Evolutionary conservation across 2,329 filamentous ascomycete genomes (phyloP), one percentile per base, ranked within the genome.

Genomic region (Chaetoscypha palmicola): DNA sequence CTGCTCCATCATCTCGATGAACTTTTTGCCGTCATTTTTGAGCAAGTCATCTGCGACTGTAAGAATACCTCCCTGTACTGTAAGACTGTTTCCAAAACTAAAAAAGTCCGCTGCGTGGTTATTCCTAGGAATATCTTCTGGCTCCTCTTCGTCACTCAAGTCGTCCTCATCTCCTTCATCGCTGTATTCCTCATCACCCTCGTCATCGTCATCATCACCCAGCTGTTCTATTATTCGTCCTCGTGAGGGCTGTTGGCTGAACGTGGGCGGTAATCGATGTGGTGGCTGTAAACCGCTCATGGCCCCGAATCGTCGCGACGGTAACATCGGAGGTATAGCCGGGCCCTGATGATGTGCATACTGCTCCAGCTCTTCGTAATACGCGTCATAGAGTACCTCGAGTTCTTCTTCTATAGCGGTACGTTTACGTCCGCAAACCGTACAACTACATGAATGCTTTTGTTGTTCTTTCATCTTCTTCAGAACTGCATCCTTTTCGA

Each of bases 1-100:
- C 69, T 97, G 91, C 66, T 98, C 92, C 92, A 98, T 98, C 92
- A 98, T 98, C 65, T 98, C 92, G 67, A 98, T 98, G 70, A 98
- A 98, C 62, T 95, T 94, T 67, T 94, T 95, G 60, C 92, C 92
- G 66, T 98, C 92, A 67, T 98, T 98, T 67, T 97, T 97, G 52
- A 98, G 77, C 54, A 98, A 75, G 68, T 98, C 92, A 72, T 98
- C 92, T 65, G 92, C 92, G 62, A 98, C 92, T 55, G 92, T 98
- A 64, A 98, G 81, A 67, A 98, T 96, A 63, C 92, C 94, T 72
- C 92, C 79, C 69, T 97, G 92, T 58, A 97, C 92, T 60, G 91
- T 94, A 53, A 98, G 74, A 71, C 90, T 96, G 64, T 94, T 94
- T 55, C 92, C 92, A 71, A 98, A 98, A 58, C 89, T 91, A 71